phyloP scores from a whole-genome alignment of 2,329 filamentous ascomycete species.

The Microdochium nivale region DNA sequence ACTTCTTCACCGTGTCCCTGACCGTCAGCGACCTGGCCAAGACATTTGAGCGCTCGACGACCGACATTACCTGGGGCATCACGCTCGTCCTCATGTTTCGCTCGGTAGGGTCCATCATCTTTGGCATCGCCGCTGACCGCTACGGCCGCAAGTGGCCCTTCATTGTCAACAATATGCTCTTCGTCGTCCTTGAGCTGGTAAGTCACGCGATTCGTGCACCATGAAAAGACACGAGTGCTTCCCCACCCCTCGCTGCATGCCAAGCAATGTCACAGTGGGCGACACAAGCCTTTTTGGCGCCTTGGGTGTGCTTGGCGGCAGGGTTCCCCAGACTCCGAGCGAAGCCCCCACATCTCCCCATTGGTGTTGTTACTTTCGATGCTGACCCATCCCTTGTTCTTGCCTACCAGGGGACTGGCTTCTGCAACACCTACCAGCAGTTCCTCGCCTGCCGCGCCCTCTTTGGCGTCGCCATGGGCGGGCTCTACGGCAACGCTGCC shows the following conservation, averaged over 20 bases:
- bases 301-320: background rate
- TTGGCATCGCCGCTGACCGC: slow-evolving; percentile 46
- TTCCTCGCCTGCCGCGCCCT: slow-evolving; percentile 69
- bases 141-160: slow-evolving; percentile 64
- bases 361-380: too few relatives aligned
- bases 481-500: slow-evolving; percentile 69
- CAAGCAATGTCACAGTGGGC: background rate
- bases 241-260: background rate
- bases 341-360: background rate
- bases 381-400: background rate
- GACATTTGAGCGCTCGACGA: slow-evolving; percentile 42
- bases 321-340: background rate
- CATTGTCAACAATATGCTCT: slow-evolving; percentile 64
- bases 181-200: slow-evolving; percentile 64
- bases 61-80: slow-evolving; percentile 57
- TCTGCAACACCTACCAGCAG: slow-evolving; percentile 56
- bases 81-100: slow-evolving; percentile 55
- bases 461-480: slow-evolving; percentile 78
- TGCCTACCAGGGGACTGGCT: slow-evolving; percentile 49
- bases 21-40: slow-evolving; percentile 45
- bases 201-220: slow-evolving; percentile 14
- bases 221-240: background rate
- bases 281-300: background rate
- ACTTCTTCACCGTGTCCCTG: slow-evolving; percentile 58
- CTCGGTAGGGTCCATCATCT: slow-evolving; percentile 43